These are phyloP conservation scores for Heliophila coronopifolia DNA, from an alignment of 441 rosid genomes.

Conservation along the genomic window DNA sequence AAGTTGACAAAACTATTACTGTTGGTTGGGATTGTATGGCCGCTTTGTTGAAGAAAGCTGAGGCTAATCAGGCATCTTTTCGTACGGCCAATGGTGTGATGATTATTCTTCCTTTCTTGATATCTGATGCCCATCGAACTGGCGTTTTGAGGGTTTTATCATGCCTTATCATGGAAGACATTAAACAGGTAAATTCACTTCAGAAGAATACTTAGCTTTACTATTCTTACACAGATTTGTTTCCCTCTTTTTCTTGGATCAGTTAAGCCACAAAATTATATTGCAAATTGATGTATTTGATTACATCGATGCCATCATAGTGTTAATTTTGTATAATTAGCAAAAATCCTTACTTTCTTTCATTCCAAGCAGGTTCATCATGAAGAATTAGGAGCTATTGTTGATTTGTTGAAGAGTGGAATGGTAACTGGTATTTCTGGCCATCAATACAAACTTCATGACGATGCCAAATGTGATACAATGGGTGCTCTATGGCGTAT, in stretches of 20 bases:
- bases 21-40: constrained; percentile 98
- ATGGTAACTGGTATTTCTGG: constrained; percentile 92
- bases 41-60: constrained; percentile 93
- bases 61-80: constrained; percentile 83
- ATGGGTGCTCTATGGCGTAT: constrained; percentile 99
- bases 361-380: constrained; percentile 66
- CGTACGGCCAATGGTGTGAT: constrained; percentile 87
- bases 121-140: constrained; percentile 71
- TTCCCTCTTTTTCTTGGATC: constrained; percentile 5
- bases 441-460: constrained; percentile 82
- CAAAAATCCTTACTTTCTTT: constrained; percentile 10
- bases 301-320: constrained; percentile 1
- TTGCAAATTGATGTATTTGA: not conserved
- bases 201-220: constrained; percentile 6
- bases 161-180: constrained; percentile 94
- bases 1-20: constrained; percentile 71
- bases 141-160: constrained; percentile 92
- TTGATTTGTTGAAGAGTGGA: constrained; percentile 97
- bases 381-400: constrained; percentile 86
- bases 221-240: not conserved
- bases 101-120: constrained; percentile 84
- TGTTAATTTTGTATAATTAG: constrained; percentile 6
- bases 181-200: constrained; percentile 56
- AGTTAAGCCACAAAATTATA: not conserved
- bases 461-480: constrained; percentile 93